Conservation (phyloP, 1,284 basidiomycete genomes). For the Trametes sp. region DNA sequence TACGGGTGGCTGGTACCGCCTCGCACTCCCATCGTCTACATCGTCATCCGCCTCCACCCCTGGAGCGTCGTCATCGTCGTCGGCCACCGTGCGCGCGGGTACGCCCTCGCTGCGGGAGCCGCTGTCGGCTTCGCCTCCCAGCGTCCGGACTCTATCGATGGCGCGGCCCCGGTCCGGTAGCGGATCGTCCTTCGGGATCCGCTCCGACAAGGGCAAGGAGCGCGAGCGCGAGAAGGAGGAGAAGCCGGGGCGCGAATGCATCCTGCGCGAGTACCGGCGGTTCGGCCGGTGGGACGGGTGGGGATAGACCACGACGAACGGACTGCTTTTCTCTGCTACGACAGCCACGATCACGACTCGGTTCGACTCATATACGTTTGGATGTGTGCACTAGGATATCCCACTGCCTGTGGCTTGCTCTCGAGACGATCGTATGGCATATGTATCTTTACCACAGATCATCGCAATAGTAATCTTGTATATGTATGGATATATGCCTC, state of each 20-base stretch:
- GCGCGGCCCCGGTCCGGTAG: slow-evolving; percentile 59
- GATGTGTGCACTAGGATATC: slow-evolving; percentile 32
- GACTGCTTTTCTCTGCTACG: neutral
- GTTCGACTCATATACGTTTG: slow-evolving; percentile 14
- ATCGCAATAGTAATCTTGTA: slow-evolving; percentile 29
- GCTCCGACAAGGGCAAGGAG: slow-evolving; percentile 68
- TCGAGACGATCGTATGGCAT: slow-evolving; percentile 21
- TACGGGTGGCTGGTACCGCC: slow-evolving; percentile 92
- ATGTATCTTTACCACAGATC: slow-evolving; percentile 27
- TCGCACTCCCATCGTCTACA: slow-evolving; percentile 64
- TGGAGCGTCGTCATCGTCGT: slow-evolving; percentile 34
- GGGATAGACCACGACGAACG: slow-evolving; percentile 52
- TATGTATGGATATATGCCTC: neutral
- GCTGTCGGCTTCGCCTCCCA: slow-evolving; percentile 52
- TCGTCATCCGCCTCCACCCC: slow-evolving; percentile 39
- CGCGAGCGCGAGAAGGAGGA: slow-evolving; percentile 63
- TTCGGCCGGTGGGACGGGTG: slow-evolving; percentile 89
- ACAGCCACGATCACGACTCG: neutral
- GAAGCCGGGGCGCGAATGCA: slow-evolving; percentile 70
- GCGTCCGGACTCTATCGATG: slow-evolving; percentile 44
- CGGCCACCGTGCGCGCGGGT: slow-evolving; percentile 27
- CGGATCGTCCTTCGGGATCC: slow-evolving; percentile 55
- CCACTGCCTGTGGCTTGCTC: slow-evolving; percentile 9
- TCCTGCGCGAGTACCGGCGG: slow-evolving; percentile 76
- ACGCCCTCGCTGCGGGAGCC: slow-evolving; percentile 27